phyloP scores from a whole-genome alignment of 2,329 filamentous ascomycete species.

The Fusarium falciforme region DNA sequence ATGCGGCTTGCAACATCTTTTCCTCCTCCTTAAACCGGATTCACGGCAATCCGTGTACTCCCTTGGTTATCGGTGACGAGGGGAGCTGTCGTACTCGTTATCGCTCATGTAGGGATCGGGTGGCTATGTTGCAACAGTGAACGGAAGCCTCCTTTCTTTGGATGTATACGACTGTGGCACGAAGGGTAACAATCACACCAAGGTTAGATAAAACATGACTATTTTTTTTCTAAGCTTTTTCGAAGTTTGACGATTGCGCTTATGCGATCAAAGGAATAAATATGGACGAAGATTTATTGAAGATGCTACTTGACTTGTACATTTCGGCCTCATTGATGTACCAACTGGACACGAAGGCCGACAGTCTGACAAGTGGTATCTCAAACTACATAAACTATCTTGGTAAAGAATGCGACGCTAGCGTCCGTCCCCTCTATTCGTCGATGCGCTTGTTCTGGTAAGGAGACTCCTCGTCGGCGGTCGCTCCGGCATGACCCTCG shows the following conservation, averaged over 20 bases:
- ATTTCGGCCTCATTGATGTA: not conserved
- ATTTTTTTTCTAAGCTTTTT: too few relatives aligned
- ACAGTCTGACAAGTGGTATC: slow-evolving; percentile 1
- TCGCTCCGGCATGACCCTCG: slow-evolving; percentile 47
- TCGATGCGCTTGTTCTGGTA: slow-evolving; percentile 31
- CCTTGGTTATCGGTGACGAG: too few relatives aligned
- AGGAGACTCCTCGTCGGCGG: slow-evolving; percentile 36
- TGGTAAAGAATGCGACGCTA: not conserved
- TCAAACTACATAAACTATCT: not conserved
- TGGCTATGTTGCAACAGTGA: too few relatives aligned
- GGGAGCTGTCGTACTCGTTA: too few relatives aligned
- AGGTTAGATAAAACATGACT: not conserved
- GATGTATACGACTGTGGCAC: too few relatives aligned
- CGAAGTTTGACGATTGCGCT: not conserved
- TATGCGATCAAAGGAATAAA: not conserved
- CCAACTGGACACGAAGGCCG: not conserved
- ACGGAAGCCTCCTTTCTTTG: too few relatives aligned
- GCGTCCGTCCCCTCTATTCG: not conserved
- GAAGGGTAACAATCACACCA: not conserved
- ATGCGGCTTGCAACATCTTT: too few relatives aligned
- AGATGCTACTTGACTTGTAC: not conserved
- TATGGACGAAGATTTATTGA: not conserved
- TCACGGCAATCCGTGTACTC: too few relatives aligned
- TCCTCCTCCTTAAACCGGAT: too few relatives aligned
- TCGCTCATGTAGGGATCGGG: too few relatives aligned